phyloP scores from a whole-genome alignment of 2,329 filamentous ascomycete species.

The Aspergillus ruber region DNA sequence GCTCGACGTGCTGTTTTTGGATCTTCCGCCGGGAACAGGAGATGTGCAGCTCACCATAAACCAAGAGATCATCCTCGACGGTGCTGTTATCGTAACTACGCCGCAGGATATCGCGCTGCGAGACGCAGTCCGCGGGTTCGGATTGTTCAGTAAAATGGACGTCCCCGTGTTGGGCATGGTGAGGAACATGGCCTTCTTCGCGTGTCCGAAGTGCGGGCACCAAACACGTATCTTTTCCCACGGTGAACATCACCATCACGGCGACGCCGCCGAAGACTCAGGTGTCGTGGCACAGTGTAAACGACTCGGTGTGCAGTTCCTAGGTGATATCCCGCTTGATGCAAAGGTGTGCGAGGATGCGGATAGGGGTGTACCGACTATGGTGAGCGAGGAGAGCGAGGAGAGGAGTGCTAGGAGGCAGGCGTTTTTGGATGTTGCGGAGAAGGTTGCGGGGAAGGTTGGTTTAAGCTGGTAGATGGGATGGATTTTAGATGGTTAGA shows the following conservation, averaged over 20 bases:
- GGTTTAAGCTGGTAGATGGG: constrained; percentile 35
- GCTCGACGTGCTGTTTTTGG: constrained; percentile 80
- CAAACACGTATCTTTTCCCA: constrained; percentile 68
- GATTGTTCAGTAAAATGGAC: constrained; percentile 82
- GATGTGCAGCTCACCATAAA: constrained; percentile 96
- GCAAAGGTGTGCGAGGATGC: constrained; percentile 80
- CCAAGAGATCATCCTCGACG: constrained; percentile 85
- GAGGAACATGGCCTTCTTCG: constrained; percentile 84
- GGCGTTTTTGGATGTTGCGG: constrained; percentile 67
- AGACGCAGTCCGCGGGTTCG: constrained; percentile 84
- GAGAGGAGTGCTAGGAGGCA: constrained; percentile 59
- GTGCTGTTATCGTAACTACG: constrained; percentile 78
- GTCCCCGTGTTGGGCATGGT: constrained; percentile 77
- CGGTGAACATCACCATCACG: constrained; percentile 16
- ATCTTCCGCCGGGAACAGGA: constrained; percentile 88
- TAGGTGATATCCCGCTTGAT: constrained; percentile 86
- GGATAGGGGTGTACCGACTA: constrained; percentile 79
- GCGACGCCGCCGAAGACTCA: constrained; percentile 40
- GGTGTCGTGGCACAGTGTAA: constrained; percentile 63
- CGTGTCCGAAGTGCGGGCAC: constrained; percentile 69
- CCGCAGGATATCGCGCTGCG: constrained; percentile 89
- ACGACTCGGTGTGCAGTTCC: constrained; percentile 67
- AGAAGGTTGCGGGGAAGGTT: constrained; percentile 42
- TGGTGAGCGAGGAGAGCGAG: constrained; percentile 68
- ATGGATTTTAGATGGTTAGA: neutral